These are phyloP conservation scores for Yamadazyma taylorii DNA, from an alignment of 1,139 yeast genomes.

Conservation along the genomic window DNA sequence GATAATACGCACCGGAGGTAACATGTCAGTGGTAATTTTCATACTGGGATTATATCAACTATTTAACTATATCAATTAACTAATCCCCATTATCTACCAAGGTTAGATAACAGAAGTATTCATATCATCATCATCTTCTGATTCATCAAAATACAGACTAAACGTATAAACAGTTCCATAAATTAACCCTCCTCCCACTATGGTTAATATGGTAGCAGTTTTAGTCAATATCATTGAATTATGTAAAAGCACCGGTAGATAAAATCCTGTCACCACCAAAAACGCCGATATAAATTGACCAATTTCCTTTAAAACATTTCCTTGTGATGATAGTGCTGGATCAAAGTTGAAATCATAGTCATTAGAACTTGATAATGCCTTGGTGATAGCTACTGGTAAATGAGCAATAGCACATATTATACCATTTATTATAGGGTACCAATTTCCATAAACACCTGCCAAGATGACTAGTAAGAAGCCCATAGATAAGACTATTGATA, in stretches of 20 bases:
- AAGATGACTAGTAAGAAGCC: slow-evolving; percentile 79
- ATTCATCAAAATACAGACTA: slow-evolving; percentile 65
- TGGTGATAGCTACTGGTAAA: slow-evolving; percentile 55
- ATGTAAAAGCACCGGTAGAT: slow-evolving; percentile 62
- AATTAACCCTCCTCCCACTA: slow-evolving; percentile 68
- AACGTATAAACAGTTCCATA: slow-evolving; percentile 74
- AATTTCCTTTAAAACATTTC: slow-evolving; percentile 46
- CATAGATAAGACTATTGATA: slow-evolving; percentile 70
- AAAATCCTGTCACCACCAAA: slow-evolving; percentile 64
- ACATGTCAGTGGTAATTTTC: too few species aligned
- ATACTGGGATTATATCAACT: too few species aligned
- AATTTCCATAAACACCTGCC: slow-evolving; percentile 73
- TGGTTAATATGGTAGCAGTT: slow-evolving; percentile 62
- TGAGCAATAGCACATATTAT: slow-evolving; percentile 60
- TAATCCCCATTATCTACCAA: too few species aligned
- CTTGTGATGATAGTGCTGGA: slow-evolving; percentile 31
- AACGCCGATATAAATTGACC: slow-evolving; percentile 73
- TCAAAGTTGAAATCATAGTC: slow-evolving; percentile 51
- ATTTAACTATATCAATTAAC: slow-evolving; percentile 16
- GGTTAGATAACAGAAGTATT: neutral
- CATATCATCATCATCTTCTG: slow-evolving; percentile 46
- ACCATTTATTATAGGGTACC: slow-evolving; percentile 72
- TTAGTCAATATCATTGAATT: slow-evolving; percentile 61
- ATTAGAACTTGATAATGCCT: slow-evolving; percentile 28
- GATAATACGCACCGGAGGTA: too few species aligned